Percentiles rank a stretch among this genome's conserved stretches.
Conservation (phyloP, 768 basidiomycete genomes). For the Xerocomellus intermedius region DNA sequence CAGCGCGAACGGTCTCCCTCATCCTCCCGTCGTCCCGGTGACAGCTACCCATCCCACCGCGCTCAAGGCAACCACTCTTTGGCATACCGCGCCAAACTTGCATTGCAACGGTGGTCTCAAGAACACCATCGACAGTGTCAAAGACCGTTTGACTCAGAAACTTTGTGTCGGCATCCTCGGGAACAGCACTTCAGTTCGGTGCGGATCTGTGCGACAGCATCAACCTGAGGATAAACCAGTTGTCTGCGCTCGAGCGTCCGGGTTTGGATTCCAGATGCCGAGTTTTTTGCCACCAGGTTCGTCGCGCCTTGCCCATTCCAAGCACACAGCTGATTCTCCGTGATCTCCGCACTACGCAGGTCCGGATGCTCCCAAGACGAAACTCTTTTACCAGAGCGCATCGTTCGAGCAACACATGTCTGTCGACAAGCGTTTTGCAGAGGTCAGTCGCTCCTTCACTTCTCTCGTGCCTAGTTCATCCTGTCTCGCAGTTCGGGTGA, state of each 20-base stretch:
- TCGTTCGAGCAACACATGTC: constrained; percentile 88
- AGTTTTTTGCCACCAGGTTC: constrained; percentile 82
- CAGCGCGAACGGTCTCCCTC: too few relatives aligned
- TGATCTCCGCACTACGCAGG: constrained; percentile 67
- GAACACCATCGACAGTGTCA: constrained; percentile 75
- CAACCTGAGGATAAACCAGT: constrained; percentile 39
- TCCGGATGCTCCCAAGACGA: constrained; percentile 83
- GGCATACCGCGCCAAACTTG: constrained; percentile 48
- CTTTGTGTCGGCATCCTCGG: constrained; percentile 76
- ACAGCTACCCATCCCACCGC: constrained; percentile 43
- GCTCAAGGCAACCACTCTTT: constrained; percentile 29
- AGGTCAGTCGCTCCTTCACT: too few relatives aligned
- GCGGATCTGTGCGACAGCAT: constrained; percentile 56
- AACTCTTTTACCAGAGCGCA: constrained; percentile 74
- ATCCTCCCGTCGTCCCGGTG: too few relatives aligned
- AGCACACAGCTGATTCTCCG: constrained; percentile 21
- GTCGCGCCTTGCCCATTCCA: constrained; percentile 14
- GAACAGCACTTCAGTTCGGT: constrained; percentile 60
- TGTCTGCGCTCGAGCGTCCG: too few relatives aligned
- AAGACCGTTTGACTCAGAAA: constrained; percentile 43
- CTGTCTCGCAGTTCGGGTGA: too few relatives aligned
- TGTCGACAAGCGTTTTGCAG: too few relatives aligned
- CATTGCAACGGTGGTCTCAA: constrained; percentile 83
- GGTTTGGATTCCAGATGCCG: constrained; percentile 81
- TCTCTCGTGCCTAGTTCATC: too few relatives aligned